A percentile compares a stretch with the other conserved stretches of the same genome.
These are phyloP conservation scores for Metarhizium album DNA, from an alignment of 2,329 filamentous ascomycete genomes.

Conservation along the genomic window DNA sequence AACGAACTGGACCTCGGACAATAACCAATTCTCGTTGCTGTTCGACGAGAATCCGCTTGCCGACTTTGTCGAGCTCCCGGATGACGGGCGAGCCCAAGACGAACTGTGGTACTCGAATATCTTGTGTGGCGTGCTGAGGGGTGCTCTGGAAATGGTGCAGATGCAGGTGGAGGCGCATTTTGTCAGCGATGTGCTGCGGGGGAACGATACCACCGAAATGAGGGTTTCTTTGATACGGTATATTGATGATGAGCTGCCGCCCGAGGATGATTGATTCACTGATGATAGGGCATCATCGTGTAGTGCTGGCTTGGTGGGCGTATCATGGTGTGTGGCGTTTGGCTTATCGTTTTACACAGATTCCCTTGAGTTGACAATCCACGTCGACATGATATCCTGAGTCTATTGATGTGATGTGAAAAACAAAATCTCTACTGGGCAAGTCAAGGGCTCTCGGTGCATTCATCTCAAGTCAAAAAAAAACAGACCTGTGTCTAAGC, in stretches of 20 bases:
- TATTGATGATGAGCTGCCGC: constrained; percentile 95
- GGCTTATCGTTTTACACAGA: not conserved
- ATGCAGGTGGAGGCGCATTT: constrained; percentile 98
- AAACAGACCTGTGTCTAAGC: not conserved
- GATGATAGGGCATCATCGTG: not conserved
- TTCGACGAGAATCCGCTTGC: constrained; percentile 96
- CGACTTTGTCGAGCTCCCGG: constrained; percentile 94
- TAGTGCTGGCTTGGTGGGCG: not conserved
- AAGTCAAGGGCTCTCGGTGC: too few species aligned
- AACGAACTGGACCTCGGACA: constrained; percentile 92
- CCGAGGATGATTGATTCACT: constrained; percentile 70
- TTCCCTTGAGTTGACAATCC: not conserved
- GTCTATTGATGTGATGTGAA: too few species aligned
- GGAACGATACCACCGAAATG: constrained; percentile 97
- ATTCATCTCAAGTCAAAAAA: not conserved
- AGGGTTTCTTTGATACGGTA: constrained; percentile 83
- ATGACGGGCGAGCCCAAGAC: constrained; percentile 90
- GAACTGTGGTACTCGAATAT: constrained; percentile 99
- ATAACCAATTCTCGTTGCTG: constrained; percentile 89
- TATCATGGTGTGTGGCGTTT: not conserved
- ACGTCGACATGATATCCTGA: not conserved
- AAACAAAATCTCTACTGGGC: too few species aligned
- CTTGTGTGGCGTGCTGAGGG: constrained; percentile 81
- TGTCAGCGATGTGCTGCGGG: constrained; percentile 82
- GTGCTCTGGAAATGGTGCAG: constrained; percentile 95